Percentiles rank a stretch among this genome's conserved stretches.
Evolutionary conservation across 2,329 filamentous ascomycete species (phyloP).

Genomic region (Meredithiella fracta): DNA sequence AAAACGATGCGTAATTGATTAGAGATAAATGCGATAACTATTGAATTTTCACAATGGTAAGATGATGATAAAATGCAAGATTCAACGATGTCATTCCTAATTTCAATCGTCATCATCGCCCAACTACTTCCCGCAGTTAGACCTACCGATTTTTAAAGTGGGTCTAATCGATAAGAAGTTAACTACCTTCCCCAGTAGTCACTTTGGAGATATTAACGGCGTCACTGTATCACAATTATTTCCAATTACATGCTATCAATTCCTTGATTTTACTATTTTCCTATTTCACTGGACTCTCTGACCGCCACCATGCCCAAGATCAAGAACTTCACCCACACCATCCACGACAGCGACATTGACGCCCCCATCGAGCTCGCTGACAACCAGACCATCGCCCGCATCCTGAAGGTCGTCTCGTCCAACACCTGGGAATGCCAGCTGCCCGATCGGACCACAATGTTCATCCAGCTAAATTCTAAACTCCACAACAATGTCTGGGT

Average conservation of each 20-base stretch:
- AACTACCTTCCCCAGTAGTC: not conserved
- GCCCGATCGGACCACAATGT: slow-evolving; percentile 45
- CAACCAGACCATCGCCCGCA: slow-evolving; percentile 55
- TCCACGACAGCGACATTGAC: slow-evolving; percentile 11
- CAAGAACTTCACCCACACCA: slow-evolving; percentile 13
- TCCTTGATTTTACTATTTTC: not conserved
- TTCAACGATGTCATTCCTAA: not conserved
- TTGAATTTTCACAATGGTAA: not conserved
- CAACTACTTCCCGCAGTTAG: not conserved
- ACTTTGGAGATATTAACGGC: not conserved
- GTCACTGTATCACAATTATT: not conserved
- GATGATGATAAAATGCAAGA: not conserved
- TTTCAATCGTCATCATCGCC: not conserved
- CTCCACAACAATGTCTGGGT: slow-evolving; percentile 93
- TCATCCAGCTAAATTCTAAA: slow-evolving; percentile 67
- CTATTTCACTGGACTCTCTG: not conserved
- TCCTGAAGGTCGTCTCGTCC: slow-evolving; percentile 73
- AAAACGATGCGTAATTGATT: not conserved
- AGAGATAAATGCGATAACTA: not conserved
- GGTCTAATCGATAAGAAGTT: not conserved
- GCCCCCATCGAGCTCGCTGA: slow-evolving; percentile 12
- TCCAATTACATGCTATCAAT: not conserved
- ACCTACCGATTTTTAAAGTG: not conserved
- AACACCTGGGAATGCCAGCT: slow-evolving; percentile 70
- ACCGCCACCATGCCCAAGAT: slow-evolving; percentile 9